Conservation (phyloP, 208 protist species). For the Crithidia expoeki region DNA sequence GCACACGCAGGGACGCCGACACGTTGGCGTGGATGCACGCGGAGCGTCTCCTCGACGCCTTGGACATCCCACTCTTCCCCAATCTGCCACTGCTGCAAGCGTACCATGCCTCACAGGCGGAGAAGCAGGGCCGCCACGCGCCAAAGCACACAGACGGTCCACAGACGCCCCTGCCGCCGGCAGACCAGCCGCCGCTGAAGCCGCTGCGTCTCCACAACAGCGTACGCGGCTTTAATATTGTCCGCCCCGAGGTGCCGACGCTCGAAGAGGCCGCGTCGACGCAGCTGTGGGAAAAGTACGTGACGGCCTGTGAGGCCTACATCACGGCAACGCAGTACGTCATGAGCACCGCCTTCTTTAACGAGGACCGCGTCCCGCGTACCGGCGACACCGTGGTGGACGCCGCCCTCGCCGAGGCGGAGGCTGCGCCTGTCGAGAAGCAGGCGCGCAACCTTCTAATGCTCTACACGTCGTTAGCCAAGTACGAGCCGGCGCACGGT, state of each 20-base stretch:
- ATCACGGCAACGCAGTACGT: constrained; percentile 47
- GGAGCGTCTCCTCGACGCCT: constrained; percentile 72
- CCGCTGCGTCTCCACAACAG: constrained; percentile 20
- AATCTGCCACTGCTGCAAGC: constrained; percentile 82
- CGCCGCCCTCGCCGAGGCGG: constrained; percentile 60
- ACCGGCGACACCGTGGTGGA: constrained; percentile 70
- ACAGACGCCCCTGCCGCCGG: not conserved
- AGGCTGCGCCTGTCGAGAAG: constrained; percentile 26
- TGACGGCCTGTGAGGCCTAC: constrained; percentile 65
- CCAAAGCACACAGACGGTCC: constrained; percentile 25
- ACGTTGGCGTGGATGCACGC: constrained; percentile 91
- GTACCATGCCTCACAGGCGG: constrained; percentile 62
- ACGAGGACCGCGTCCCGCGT: constrained; percentile 62
- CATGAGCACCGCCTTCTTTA: constrained; percentile 61
- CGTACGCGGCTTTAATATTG: not conserved
- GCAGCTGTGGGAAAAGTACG: constrained; percentile 66
- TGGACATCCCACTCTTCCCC: constrained; percentile 78
- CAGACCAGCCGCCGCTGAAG: not conserved
- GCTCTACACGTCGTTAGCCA: constrained; percentile 46
- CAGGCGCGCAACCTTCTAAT: constrained; percentile 30
- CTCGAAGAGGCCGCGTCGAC: not conserved
- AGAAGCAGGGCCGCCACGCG: constrained; percentile 47
- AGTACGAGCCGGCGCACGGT: constrained; percentile 21
- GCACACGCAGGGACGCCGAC: constrained; percentile 85
- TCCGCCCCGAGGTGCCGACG: not conserved